Evolutionary conservation across 2,329 filamentous ascomycete species (phyloP).

Genomic region (Penicillium glabrum): DNA sequence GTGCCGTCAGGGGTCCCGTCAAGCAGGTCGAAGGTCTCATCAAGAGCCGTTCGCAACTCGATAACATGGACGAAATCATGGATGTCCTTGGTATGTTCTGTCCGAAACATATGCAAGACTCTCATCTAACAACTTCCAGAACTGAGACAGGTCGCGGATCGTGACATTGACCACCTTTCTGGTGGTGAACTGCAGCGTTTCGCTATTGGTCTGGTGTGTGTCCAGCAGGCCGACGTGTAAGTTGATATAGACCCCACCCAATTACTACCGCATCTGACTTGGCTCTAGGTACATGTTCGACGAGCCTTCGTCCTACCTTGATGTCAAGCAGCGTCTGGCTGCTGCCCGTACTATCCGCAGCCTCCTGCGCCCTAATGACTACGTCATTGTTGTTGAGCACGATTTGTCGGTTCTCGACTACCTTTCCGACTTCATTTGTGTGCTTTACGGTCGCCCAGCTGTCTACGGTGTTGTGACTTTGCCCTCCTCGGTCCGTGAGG

Average conservation of each 20-base stretch:
- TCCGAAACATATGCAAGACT: neutral
- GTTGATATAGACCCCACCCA: conserved; percentile 22
- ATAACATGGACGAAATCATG: conserved; percentile 78
- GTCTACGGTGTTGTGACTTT: conserved; percentile 98
- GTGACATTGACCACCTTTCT: conserved; percentile 85
- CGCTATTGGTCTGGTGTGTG: conserved; percentile 91
- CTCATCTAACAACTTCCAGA: conserved; percentile 52
- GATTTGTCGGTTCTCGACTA: conserved; percentile 98
- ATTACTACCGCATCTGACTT: conserved; percentile 13
- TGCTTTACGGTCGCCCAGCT: conserved; percentile 92
- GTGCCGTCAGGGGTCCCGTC: conserved; percentile 78
- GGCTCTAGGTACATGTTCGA: conserved; percentile 89
- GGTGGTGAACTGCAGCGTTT: conserved; percentile 98
- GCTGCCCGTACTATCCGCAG: conserved; percentile 91
- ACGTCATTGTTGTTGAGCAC: conserved; percentile 98
- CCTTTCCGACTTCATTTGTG: conserved; percentile 96
- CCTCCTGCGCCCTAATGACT: conserved; percentile 83
- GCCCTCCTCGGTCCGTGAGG: conserved; percentile 93
- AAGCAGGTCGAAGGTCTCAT: conserved; percentile 80
- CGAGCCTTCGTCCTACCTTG: conserved; percentile 96
- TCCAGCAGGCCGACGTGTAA: conserved; percentile 89
- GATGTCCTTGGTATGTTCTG: conserved; percentile 65
- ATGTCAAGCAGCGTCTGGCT: conserved; percentile 97
- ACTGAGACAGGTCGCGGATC: conserved; percentile 83
- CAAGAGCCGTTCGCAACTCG: conserved; percentile 71